Conservation (phyloP, 2,329 filamentous ascomycete genomes). For the Fusarium lateritium region DNA sequence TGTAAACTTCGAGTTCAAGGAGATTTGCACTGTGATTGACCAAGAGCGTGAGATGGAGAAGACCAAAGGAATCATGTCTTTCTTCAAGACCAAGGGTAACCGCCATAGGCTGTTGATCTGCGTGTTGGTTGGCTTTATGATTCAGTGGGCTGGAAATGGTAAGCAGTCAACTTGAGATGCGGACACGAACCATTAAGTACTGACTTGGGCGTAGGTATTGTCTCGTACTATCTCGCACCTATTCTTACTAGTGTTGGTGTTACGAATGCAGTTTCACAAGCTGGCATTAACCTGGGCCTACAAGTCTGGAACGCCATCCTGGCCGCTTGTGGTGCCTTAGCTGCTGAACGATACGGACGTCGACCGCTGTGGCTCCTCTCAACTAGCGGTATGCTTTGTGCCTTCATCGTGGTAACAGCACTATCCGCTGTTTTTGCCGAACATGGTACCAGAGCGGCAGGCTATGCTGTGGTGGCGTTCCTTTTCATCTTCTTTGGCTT, state of each 20-base stretch:
- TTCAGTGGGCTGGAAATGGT: constrained; percentile 42
- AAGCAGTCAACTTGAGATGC: accelerated
- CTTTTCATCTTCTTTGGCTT: constrained; percentile 36
- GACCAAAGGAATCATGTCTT: constrained; percentile 57
- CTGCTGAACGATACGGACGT: constrained; percentile 26
- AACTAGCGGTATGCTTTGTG: constrained; percentile 19
- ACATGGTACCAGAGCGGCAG: constrained; percentile 6
- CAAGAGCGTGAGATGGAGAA: constrained; percentile 57
- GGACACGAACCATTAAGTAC: background rate
- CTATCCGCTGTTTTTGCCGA: constrained; percentile 23
- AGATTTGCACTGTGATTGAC: constrained; percentile 65
- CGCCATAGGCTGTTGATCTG: constrained; percentile 38
- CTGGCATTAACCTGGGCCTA: constrained; percentile 24
- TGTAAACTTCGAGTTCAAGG: constrained; percentile 64
- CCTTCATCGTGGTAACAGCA: constrained; percentile 27
- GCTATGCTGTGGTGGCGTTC: constrained; percentile 22
- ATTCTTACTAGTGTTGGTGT: constrained; percentile 28
- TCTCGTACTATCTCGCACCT: constrained; percentile 33
- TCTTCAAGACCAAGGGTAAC: constrained; percentile 56
- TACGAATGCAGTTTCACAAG: constrained; percentile 19
- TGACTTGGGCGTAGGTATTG: constrained; percentile 10
- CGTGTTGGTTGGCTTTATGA: constrained; percentile 37
- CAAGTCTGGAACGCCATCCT: constrained; percentile 30
- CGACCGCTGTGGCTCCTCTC: constrained; percentile 24
- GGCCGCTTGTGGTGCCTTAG: constrained; percentile 22